phyloP scores from a whole-genome alignment of 441 rosid genomes.

The Raphanus hybrid region DNA sequence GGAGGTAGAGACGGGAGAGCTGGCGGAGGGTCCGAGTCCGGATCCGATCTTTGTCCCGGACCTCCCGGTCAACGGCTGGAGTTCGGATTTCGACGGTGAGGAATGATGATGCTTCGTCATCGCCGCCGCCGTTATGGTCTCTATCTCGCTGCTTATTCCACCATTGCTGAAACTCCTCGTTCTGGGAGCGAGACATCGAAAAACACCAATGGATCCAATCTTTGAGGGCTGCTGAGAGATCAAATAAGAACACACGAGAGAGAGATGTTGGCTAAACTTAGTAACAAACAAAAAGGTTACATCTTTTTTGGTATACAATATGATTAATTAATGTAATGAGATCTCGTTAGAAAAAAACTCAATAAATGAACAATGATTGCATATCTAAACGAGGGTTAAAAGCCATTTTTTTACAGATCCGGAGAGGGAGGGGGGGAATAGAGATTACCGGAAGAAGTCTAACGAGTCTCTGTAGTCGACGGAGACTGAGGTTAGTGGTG shows the following conservation, averaged over 20 bases:
- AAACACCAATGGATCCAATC: background rate
- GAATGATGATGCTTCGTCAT: conserved; percentile 24
- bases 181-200: conserved; percentile 71
- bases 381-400: background rate
- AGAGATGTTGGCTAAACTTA: background rate
- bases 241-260: background rate
- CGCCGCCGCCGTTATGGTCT: conserved; percentile 17
- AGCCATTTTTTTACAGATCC: background rate
- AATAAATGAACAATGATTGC: background rate
- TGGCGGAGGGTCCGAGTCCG: conserved; percentile 77
- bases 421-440: background rate
- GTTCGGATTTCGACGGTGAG: conserved; percentile 56
- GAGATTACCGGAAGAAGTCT: background rate
- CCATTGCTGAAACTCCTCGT: conserved; percentile 92
- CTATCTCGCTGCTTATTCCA: conserved; percentile 86
- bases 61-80: conserved; percentile 41
- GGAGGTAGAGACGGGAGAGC: conserved; percentile 68
- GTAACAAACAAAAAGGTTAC: background rate
- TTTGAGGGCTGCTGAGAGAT: background rate
- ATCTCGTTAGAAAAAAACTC: background rate
- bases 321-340: background rate
- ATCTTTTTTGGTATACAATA: background rate
- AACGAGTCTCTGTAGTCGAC: background rate
- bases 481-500: background rate
- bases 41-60: conserved; percentile 54